Evolutionary conservation across 331 rosid genomes (phyloP), one percentile per base, ranked within the genome.

Genomic region (Pyracantha coccinea): DNA sequence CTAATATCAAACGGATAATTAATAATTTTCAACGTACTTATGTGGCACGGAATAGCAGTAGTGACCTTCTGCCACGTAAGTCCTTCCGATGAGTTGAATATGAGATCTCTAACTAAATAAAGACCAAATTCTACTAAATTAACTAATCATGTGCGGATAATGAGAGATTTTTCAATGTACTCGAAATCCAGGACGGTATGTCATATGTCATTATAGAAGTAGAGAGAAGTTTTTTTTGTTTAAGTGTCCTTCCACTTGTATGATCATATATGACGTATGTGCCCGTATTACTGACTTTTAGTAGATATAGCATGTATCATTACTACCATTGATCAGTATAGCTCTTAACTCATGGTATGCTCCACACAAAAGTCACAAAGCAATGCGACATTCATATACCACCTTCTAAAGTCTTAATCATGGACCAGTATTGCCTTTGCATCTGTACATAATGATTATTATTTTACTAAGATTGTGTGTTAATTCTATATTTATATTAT

Each of bases 181-280:
- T 38, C 4, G 13, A 38, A 38, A 38, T 1, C 0, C 0, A 0
- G 1, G 13, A 8, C 4, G 4, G 13, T 38, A 9, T 0, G 1
- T 38, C 1, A 38, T 38, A 38, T 38, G 1, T 38, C 1, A 38
- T 38, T 38, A 38, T 38, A 38, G 44, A 38, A 38, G 4, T 38
- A 1, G 13, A 38, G 13, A 38, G 0, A 33, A 33, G 0, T 7
- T 35, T 38, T 38, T 3, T 38, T 38, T n/a, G n/a, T n/a, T 38
- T 1, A 2, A 9, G 0, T 38, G 44, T 38, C 13, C 0, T 4
- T 9, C 1, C 1, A 38, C 0, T 38, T 9, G 3, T 9, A 38
- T 10, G 10, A 38, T 38, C 13, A 38, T 38, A 2, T 38, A 38
- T 38, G 4, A 0, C 44, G 13, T 38, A 38, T 38, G 44, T 10